Base-by-base conservation (phyloP, 768 basidiomycete genomes). In the Tylopilus rubrobrunneus region DNA sequence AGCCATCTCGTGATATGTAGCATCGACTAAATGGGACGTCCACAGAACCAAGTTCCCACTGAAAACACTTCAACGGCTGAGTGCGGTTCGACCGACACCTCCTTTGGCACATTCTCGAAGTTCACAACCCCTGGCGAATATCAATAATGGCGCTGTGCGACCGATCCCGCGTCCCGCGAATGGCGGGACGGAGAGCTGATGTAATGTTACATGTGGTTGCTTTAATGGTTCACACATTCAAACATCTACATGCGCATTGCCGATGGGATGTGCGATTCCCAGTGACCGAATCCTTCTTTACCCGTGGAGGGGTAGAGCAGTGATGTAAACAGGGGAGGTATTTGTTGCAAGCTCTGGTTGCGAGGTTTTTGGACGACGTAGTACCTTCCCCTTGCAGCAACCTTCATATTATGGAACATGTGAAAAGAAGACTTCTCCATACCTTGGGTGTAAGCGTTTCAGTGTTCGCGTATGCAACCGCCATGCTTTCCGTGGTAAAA, bases 41-140 rank as follows among this genome's bases (percentile, higher is more conserved):
- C 41, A 51, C 68, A 95, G 92, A 61, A 95, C 94, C 25, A 94
- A 94, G 68, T 98, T 98, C 77, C 94, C 94, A 5, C 85, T 94
- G 69, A 93, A 95, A 67, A 91, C 91, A 3, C 80, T 96, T 9
- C 87, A 89, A 68, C 85, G 92, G 14, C 78, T 92, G 45, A 88
- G 87, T 57, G 81, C 85, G 33, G 78, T 78, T 2, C 77, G 79
- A 45, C 77, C 79, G 21, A 71, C 71, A 45, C 63, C 71, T n/a
- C 62, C 62, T 51, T 68, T 60, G 46, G 58, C 33, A 55, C 64
- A 60, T 44, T 48, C 56, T 49, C 73, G 59, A 64, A 68, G 49
- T 57, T 71, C 49, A 55, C 69, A 48, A 61, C 75, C 62, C 50
- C 57, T 70, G 39, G 65, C 56, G 55, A 77, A 49, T 67, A 71